Evolutionary conservation across 805 yeast species (phyloP).

Genomic region (Candida hispaniensis): DNA sequence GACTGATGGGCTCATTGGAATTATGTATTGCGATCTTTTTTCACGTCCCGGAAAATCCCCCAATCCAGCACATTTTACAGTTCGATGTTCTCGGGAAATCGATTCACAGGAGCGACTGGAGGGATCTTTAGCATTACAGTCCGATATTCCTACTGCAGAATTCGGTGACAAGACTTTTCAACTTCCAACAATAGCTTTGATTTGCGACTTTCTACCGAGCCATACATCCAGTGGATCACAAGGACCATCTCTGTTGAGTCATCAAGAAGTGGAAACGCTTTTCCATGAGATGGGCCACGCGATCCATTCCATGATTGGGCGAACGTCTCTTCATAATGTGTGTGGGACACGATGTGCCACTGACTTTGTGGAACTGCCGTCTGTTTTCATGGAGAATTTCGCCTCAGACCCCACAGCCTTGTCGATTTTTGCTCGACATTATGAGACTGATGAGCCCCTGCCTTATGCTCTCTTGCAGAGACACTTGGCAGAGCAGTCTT

Average conservation of each 20-base stretch:
- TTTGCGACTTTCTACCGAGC: constrained; percentile 88
- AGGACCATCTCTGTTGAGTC: constrained; percentile 43
- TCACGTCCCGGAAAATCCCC: constrained; percentile 64
- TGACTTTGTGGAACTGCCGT: constrained; percentile 93
- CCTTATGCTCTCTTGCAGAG: constrained; percentile 40
- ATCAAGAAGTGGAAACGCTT: constrained; percentile 80
- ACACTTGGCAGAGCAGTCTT: constrained; percentile 41
- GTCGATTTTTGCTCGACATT: constrained; percentile 59
- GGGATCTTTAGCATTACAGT: too few relatives aligned
- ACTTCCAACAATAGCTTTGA: constrained; percentile 79
- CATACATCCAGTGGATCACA: constrained; percentile 32
- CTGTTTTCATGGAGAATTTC: constrained; percentile 92
- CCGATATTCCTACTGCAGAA: constrained; percentile 11
- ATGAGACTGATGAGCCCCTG: constrained; percentile 51
- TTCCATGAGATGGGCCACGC: constrained; percentile 99
- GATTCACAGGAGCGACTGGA: constrained; percentile 21
- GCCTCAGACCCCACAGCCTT: constrained; percentile 74
- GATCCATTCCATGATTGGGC: constrained; percentile 92
- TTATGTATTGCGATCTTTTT: constrained; percentile 80
- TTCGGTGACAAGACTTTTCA: constrained; percentile 47
- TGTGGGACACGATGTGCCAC: constrained; percentile 94
- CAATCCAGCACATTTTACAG: constrained; percentile 91
- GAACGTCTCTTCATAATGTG: constrained; percentile 80
- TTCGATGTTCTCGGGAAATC: constrained; percentile 81
- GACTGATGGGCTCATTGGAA: constrained; percentile 55